Evolutionary conservation across 1,139 yeast species (phyloP), one percentile per base, ranked within the genome.

Genomic region (Blastobotrys malaysiensis): DNA sequence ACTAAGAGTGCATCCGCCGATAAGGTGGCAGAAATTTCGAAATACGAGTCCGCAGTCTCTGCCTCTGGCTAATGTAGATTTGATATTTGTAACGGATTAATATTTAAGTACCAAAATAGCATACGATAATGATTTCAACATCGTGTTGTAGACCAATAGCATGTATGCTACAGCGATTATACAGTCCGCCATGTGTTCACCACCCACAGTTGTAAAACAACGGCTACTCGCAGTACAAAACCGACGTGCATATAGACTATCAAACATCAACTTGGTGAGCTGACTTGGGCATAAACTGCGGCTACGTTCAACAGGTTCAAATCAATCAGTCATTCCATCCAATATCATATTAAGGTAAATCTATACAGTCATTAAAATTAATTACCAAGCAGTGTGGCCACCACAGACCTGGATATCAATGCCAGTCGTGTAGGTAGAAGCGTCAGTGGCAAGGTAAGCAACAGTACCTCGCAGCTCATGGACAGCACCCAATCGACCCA

Each of bases 341-440:
- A 27, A 21, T 9, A 14, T 21, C 31, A 9, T 46, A 27, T 45
- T 16, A 45, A n/a, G n/a, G n/a, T n/a, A n/a, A 43, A 43, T 43
- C 21, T 20, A 43, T 46, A 16, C 45, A 14, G 43, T 18, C n/a
- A 21, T 46, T 51, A 21, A 14, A 20, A 20, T 3, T n/a, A 7
- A 18, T 52, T 67, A 80, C 81, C 82, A 78, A 57, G 79, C 77
- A 57, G 78, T 77, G 76, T 87, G 88, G 54, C 95, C 96, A 63
- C 96, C 96, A 65, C 88, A 93, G 52, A 87, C 90, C 55, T 83
- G 77, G 59, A 87, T 68, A 67, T 87, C 88, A 57, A 84, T 77
- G 57, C 95, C 96, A 16, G 95, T 87, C 46, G 93, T 85, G 73
- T 83, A 87, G 18, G 88, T 77, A 27, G 87, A 79, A 7, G 93